phyloP scores from a whole-genome alignment of 129 eudicot genomes.

The Apium graveolens region DNA sequence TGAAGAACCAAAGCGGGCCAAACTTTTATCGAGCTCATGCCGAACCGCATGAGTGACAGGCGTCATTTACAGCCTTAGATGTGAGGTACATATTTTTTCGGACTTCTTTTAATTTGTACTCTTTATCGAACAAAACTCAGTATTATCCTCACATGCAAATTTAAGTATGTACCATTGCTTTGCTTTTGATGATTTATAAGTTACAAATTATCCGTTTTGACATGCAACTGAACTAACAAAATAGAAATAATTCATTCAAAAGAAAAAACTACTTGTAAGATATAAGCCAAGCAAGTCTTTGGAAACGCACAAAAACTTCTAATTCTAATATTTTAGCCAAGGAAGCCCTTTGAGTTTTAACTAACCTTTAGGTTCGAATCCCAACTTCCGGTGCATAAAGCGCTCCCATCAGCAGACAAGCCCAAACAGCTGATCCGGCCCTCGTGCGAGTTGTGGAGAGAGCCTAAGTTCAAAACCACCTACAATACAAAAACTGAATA shows the following conservation, averaged over 20 bases:
- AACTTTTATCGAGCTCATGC: background rate
- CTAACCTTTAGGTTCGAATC: conserved; percentile 92
- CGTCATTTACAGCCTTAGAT: background rate
- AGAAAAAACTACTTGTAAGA: background rate
- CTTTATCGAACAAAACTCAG: background rate
- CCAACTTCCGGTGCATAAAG: conserved; percentile 99
- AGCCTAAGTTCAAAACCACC: conserved; percentile 85
- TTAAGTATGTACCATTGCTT: background rate
- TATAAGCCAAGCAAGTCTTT: background rate
- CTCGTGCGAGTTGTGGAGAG: conserved; percentile 82
- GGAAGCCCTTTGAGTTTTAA: conserved; percentile 5
- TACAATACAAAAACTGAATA: conserved; percentile 10
- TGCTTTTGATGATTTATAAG: background rate
- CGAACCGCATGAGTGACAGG: background rate
- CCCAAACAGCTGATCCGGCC: conserved; percentile 90
- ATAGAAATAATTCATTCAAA: background rate
- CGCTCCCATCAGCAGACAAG: conserved; percentile 97
- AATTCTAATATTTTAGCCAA: background rate
- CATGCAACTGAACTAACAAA: background rate
- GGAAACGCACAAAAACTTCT: background rate
- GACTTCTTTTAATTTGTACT: background rate
- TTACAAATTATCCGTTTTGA: background rate
- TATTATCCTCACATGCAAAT: background rate
- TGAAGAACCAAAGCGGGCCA: background rate
- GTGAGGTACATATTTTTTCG: background rate